Conservation (phyloP, 1,284 basidiomycete genomes). For the Apiotrichum gracile region DNA sequence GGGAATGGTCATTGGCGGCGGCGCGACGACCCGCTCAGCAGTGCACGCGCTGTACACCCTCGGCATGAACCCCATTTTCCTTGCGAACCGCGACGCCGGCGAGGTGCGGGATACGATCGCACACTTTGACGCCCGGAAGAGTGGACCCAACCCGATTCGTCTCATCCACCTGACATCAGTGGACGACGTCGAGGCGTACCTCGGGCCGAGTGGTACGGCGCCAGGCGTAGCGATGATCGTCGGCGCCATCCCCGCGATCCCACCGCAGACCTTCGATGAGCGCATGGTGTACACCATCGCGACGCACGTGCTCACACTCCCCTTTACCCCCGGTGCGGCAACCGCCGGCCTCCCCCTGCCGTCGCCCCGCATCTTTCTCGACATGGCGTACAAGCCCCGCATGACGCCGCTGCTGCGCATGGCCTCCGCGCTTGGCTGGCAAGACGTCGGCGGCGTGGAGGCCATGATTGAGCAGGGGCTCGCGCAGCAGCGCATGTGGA, state of each 20-base stretch:
- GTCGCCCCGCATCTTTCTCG: constrained; percentile 30
- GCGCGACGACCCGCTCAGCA: constrained; percentile 80
- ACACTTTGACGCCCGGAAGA: constrained; percentile 4
- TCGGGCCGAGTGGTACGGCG: neutral
- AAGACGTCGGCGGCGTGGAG: constrained; percentile 15
- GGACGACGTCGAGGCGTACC: too few relatives aligned
- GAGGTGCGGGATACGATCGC: constrained; percentile 2
- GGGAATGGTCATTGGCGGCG: constrained; percentile 50
- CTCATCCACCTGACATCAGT: too few relatives aligned
- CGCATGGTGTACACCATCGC: constrained; percentile 15
- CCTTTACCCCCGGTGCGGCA: too few relatives aligned
- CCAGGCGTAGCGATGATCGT: constrained; percentile 10
- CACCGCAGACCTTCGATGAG: constrained; percentile 9
- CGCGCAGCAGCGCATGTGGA: too few relatives aligned
- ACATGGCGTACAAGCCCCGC: constrained; percentile 46
- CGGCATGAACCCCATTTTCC: constrained; percentile 61
- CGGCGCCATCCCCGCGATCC: constrained; percentile 17
- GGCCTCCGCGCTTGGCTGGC: constrained; percentile 28
- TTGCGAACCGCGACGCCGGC: constrained; percentile 59
- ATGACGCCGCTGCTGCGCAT: constrained; percentile 32
- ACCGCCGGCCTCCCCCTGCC: neutral
- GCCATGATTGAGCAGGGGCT: neutral
- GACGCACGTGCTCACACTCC: constrained; percentile 3
- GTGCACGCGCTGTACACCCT: constrained; percentile 71
- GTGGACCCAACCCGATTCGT: too few relatives aligned